These are phyloP conservation scores for Yamadazyma dushanensis DNA, from an alignment of 1,139 yeast genomes.

Conservation along the genomic window DNA sequence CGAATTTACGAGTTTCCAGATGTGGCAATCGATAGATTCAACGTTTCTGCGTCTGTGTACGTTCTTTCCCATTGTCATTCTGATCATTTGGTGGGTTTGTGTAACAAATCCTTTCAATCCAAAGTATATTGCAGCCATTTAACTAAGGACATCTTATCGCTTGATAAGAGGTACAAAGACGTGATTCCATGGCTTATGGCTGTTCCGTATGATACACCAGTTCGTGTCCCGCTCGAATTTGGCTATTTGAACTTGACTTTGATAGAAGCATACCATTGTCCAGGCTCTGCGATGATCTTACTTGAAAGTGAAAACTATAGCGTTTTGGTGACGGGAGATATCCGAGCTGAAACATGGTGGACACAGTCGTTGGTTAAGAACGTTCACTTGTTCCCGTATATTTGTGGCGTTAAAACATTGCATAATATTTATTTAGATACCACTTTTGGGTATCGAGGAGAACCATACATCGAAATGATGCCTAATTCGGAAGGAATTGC, in stretches of 20 bases:
- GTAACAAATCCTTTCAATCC: slow-evolving; percentile 36
- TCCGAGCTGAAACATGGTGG: slow-evolving; percentile 62
- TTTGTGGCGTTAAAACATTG: slow-evolving; percentile 31
- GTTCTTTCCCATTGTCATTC: slow-evolving; percentile 58
- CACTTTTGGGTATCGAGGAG: slow-evolving; percentile 52
- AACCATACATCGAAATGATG: slow-evolving; percentile 47
- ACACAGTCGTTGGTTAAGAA: slow-evolving; percentile 35
- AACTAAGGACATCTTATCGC: slow-evolving; percentile 38
- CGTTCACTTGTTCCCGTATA: slow-evolving; percentile 45
- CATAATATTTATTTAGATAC: slow-evolving; percentile 58
- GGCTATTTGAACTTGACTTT: slow-evolving; percentile 23
- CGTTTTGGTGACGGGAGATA: slow-evolving; percentile 58
- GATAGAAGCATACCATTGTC: slow-evolving; percentile 57
- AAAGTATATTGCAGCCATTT: slow-evolving; percentile 50
- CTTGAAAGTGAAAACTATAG: slow-evolving; percentile 35
- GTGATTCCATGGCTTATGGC: slow-evolving; percentile 23
- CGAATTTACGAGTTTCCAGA: slow-evolving; percentile 31
- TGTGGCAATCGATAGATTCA: slow-evolving; percentile 46
- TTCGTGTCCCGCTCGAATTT: slow-evolving; percentile 16
- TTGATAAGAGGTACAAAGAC: slow-evolving; percentile 24
- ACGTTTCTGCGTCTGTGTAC: slow-evolving; percentile 23
- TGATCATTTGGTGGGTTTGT: slow-evolving; percentile 57
- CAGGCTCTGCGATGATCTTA: slow-evolving; percentile 61
- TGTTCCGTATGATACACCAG: slow-evolving; percentile 27
- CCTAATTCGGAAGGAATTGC: slow-evolving; percentile 45